Evolutionary conservation across 768 basidiomycete genomes (phyloP).

Genomic region (Xerocomellus dryophilus): DNA sequence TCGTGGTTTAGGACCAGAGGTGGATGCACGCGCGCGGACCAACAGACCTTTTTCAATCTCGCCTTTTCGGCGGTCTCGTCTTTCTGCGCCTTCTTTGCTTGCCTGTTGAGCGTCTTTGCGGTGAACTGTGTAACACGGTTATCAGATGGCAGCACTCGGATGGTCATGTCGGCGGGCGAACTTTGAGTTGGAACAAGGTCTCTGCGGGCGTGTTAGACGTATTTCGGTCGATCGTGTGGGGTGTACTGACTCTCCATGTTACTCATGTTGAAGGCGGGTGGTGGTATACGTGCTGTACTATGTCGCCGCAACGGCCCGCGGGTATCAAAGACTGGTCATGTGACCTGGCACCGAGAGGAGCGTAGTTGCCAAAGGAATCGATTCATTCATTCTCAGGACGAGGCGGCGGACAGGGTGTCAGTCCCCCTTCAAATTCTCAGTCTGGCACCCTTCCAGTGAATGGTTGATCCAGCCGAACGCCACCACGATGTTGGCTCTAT

Average conservation of each 20-base stretch:
- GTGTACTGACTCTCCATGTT: slow-evolving; percentile 80
- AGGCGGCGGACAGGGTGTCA: not conserved
- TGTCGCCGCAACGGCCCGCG: not conserved
- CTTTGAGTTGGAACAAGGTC: slow-evolving; percentile 98
- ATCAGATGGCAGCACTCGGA: slow-evolving; percentile 13
- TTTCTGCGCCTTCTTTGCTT: slow-evolving; percentile 97
- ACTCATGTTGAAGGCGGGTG: slow-evolving; percentile 50
- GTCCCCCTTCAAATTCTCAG: not conserved
- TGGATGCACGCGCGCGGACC: not conserved
- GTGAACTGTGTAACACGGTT: slow-evolving; percentile 68
- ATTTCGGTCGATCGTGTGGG: not conserved
- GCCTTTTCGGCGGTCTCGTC: slow-evolving; percentile 88
- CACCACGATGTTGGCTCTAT: slow-evolving; percentile 33
- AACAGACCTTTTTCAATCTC: slow-evolving; percentile 84
- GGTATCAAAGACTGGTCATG: slow-evolving; percentile 1
- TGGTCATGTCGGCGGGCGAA: slow-evolving; percentile 31
- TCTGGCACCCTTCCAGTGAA: not conserved
- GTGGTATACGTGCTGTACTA: not conserved
- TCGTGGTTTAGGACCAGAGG: not conserved
- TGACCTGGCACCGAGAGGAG: slow-evolving; percentile 5
- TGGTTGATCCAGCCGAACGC: slow-evolving; percentile 2
- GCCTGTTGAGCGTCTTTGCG: slow-evolving; percentile 89
- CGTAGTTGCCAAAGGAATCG: too few species aligned
- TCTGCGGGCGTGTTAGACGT: slow-evolving; percentile 47
- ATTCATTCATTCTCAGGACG: not conserved